phyloP scores from a whole-genome alignment of 768 basidiomycete genomes.

The Calocybe indica region DNA sequence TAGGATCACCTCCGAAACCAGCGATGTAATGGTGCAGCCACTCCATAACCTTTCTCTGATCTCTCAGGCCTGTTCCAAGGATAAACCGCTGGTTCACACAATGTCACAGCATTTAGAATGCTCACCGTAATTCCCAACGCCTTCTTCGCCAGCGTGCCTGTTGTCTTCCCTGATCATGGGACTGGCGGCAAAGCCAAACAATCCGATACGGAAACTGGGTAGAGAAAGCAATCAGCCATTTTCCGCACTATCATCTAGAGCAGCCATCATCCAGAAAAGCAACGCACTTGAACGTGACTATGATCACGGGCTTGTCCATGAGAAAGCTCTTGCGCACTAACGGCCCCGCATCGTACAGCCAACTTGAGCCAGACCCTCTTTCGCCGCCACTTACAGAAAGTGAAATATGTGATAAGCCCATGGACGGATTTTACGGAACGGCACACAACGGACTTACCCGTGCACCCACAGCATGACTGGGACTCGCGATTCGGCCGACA shows the following conservation, averaged over 20 bases:
- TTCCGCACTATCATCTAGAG: background rate
- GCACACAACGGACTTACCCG: slow-evolving; percentile 43
- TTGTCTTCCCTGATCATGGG: slow-evolving; percentile 65
- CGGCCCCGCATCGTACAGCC: slow-evolving; percentile 71
- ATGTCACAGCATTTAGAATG: slow-evolving; percentile 2
- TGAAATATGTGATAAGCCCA: slow-evolving; percentile 5
- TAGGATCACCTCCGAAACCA: slow-evolving; percentile 64
- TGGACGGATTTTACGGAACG: slow-evolving; percentile 1
- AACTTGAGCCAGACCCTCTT: slow-evolving; percentile 67
- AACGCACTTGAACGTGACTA: slow-evolving; percentile 73
- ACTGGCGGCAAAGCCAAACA: slow-evolving; percentile 73
- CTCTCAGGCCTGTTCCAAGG: slow-evolving; percentile 42
- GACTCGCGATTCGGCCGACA: slow-evolving; percentile 43
- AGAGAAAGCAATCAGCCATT: background rate
- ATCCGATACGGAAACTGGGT: slow-evolving; percentile 68
- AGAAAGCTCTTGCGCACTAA: slow-evolving; percentile 64
- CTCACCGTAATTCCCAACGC: slow-evolving; percentile 74
- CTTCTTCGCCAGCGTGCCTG: slow-evolving; percentile 54
- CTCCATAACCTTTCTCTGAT: slow-evolving; percentile 59
- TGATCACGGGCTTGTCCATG: slow-evolving; percentile 57
- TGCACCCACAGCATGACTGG: slow-evolving; percentile 89
- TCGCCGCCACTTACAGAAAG: slow-evolving; percentile 52
- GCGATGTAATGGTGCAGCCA: slow-evolving; percentile 57
- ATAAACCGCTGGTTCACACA: too few relatives aligned
- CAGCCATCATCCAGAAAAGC: background rate